Evolutionary conservation across 345 rosid species (phyloP).

Genomic region (Adansonia digitata): DNA sequence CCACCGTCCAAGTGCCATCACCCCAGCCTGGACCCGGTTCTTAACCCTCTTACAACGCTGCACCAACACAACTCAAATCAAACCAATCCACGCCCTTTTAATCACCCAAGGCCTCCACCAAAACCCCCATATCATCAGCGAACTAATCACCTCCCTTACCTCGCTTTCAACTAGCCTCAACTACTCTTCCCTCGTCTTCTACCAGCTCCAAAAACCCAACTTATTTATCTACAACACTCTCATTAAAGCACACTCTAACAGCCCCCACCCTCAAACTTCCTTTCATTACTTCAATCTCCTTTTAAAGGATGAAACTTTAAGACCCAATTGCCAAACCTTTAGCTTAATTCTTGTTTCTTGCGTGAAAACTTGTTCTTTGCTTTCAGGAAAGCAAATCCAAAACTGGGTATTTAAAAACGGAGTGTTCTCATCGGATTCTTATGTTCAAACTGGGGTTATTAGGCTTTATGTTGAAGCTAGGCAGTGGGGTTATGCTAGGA

Average conservation of each 20-base stretch:
- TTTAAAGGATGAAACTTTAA: slow-evolving; percentile 21
- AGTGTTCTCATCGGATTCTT: slow-evolving; percentile 34
- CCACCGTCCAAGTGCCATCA: background rate
- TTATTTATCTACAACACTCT: slow-evolving; percentile 41
- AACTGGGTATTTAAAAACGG: slow-evolving; percentile 46
- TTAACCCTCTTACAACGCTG: slow-evolving; percentile 31
- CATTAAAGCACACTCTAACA: slow-evolving; percentile 42
- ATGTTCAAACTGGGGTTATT: slow-evolving; percentile 43
- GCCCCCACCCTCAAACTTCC: slow-evolving; percentile 31
- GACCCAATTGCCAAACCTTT: slow-evolving; percentile 43
- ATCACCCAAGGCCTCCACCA: slow-evolving; percentile 33
- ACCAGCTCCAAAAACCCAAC: slow-evolving; percentile 26
- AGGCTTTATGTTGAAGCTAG: slow-evolving; percentile 26
- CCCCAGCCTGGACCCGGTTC: slow-evolving; percentile 32
- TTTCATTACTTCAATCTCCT: slow-evolving; percentile 36
- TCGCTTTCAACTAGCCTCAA: slow-evolving; percentile 28
- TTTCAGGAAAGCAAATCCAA: slow-evolving; percentile 37
- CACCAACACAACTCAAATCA: slow-evolving; percentile 27
- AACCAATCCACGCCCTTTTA: slow-evolving; percentile 35
- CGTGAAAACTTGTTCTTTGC: slow-evolving; percentile 23
- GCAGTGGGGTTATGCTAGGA: slow-evolving; percentile 31
- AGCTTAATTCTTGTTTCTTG: slow-evolving; percentile 40
- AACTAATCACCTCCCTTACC: slow-evolving; percentile 35
- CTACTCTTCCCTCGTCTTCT: slow-evolving; percentile 38
- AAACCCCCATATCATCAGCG: slow-evolving; percentile 40